Evolutionary conservation across 1,284 basidiomycete genomes (phyloP).

Genomic region (Porodaedalea pini): DNA sequence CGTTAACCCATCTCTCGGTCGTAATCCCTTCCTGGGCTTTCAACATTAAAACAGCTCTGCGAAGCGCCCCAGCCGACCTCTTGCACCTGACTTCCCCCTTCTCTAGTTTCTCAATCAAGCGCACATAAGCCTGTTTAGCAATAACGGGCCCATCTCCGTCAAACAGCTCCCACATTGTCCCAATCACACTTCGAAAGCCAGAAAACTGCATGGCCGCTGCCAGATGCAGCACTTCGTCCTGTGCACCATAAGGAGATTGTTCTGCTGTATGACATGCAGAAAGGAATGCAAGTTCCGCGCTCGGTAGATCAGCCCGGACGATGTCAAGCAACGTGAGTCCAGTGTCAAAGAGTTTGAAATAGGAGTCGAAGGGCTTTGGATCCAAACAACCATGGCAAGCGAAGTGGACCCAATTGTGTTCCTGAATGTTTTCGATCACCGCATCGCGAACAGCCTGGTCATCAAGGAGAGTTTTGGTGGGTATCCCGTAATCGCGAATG

Average conservation of each 20-base stretch:
- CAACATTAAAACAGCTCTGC: conserved; percentile 2
- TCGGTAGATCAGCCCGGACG: too few species aligned
- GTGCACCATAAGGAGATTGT: conserved; percentile 6
- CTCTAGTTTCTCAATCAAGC: conserved; percentile 20
- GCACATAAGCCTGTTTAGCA: conserved; percentile 24
- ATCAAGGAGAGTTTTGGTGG: background rate
- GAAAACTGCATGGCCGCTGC: conserved; percentile 33
- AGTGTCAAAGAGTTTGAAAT: conserved; percentile 27
- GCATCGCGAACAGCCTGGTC: conserved; percentile 17
- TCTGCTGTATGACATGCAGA: conserved; percentile 30
- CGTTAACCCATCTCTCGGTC: too few species aligned
- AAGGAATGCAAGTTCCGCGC: conserved; percentile 36
- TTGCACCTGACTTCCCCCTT: background rate
- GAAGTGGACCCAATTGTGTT: too few species aligned
- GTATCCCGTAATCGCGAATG: conserved; percentile 36
- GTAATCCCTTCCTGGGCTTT: too few species aligned
- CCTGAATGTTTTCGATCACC: conserved; percentile 32
- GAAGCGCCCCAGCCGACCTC: conserved; percentile 23
- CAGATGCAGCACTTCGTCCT: conserved; percentile 35
- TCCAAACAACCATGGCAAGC: conserved; percentile 33
- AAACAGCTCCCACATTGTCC: conserved; percentile 36
- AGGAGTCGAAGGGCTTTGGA: too few species aligned
- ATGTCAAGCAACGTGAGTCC: conserved; percentile 25
- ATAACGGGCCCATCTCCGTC: conserved; percentile 27
- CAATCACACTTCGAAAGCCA: conserved; percentile 36